Percentiles rank a stretch among this genome's conserved stretches.
phyloP scores from a whole-genome alignment of 306 rosid genomes.

The Cucurbita argyrosperma region DNA sequence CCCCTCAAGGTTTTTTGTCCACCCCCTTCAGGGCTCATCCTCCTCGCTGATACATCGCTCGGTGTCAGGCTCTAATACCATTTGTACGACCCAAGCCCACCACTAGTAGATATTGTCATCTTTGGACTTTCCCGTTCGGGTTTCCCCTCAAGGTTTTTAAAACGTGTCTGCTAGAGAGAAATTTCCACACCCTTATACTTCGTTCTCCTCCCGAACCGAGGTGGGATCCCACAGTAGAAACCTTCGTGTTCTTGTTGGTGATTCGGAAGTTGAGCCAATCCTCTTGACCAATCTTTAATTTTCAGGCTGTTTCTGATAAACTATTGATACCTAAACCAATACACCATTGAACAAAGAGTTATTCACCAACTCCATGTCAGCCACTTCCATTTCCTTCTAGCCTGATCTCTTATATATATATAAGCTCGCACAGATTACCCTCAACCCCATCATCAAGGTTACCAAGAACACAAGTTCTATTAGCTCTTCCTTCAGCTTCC shows the following conservation, averaged over 20 bases:
- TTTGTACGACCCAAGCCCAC: no score
- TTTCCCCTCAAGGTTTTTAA: no score
- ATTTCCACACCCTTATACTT: no score
- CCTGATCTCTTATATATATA: neutral
- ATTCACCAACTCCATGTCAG: conserved; percentile 15
- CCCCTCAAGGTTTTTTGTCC: no score
- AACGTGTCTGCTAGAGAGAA: no score
- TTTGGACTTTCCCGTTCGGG: no score
- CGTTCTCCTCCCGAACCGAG: no score
- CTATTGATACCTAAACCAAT: conserved; percentile 1
- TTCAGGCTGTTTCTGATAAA: neutral
- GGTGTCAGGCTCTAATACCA: no score
- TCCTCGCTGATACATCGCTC: no score
- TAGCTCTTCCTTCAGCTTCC: neutral
- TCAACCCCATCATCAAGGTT: neutral
- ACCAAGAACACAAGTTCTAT: neutral
- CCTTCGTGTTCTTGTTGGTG: neutral
- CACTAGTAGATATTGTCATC: no score
- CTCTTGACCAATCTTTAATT: neutral
- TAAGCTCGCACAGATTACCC: neutral
- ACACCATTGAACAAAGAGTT: neutral
- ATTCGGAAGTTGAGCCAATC: neutral
- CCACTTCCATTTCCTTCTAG: conserved; percentile 9
- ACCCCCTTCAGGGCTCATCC: no score
- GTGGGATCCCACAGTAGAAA: no score